Base-by-base conservation (phyloP, 306 rosid species). In the Malus asiatica region DNA sequence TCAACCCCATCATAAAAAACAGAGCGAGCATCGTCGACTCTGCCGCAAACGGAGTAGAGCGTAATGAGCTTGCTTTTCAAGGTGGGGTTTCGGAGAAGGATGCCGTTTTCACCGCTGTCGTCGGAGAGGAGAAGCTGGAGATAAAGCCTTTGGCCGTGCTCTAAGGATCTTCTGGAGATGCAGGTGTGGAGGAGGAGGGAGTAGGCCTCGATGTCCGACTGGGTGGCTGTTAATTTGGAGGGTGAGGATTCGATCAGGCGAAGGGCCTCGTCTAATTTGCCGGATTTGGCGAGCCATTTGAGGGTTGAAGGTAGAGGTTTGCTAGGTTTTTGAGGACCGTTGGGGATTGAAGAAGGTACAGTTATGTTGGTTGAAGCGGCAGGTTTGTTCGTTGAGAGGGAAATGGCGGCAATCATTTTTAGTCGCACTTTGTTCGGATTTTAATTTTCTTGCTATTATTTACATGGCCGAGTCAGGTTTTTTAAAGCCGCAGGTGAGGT, bases 11-110 rank as follows among this genome's bases (percentile, higher is more conserved):
- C 77, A 3, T 58, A 63, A 53, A 89, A 89, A 42, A 87, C 81
- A 12, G 77, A 62, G 63, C 75, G 79, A 68, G 91, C 91, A 72
- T 89, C 89, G 0, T 83, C 78, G 9, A 87, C 14, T 61, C 75
- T 78, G 67, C 88, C 87, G 30, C 88, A 89, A 66, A 87, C 84
- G 44, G 93, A 89, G 80, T 79, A 87, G 45, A 87, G 86, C 3
- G 91, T 87, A 27, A 89, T 87, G 80, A 89, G 81, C 91, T 86
- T 87, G 85, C 77, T 79, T 59, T 73, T 82, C 79, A 87, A 75
- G 18, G 27, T 83, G 81, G 93, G 91, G 64, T 87, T 76, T 27
- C 66, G 45, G 58, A 85, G 74, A 46, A 87, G 83, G 75, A 35
- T 63, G 14, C 10, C 64, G 11, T 63, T 63, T 4, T 59, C 76